A percentile compares a stretch with the other conserved stretches of the same genome.
Evolutionary conservation across 1,284 basidiomycete genomes (phyloP).

Genomic region (Fistulina hepatica): DNA sequence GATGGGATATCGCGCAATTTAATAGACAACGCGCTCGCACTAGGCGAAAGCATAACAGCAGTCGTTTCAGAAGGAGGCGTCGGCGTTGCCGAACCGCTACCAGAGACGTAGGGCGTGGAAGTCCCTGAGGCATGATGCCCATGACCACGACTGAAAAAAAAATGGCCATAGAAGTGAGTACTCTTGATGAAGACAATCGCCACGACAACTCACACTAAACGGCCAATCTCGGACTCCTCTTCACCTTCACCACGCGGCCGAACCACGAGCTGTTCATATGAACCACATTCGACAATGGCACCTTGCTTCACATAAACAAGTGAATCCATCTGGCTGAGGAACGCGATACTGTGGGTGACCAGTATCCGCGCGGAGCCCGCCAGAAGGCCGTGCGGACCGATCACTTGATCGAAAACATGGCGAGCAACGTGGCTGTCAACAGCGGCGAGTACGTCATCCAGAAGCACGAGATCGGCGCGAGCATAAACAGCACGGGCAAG

Average conservation of each 20-base stretch:
- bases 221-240: constrained; percentile 60
- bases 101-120: constrained; percentile 41
- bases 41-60: constrained; percentile 11
- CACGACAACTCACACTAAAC: constrained; percentile 59
- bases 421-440: constrained; percentile 36
- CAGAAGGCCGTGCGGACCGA: constrained; percentile 82
- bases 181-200: background rate
- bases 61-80: constrained; percentile 29
- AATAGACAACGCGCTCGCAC: constrained; percentile 39
- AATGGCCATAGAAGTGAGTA: constrained; percentile 4
- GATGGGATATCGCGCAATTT: too few species aligned
- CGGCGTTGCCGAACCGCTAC: constrained; percentile 16
- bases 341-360: constrained; percentile 86
- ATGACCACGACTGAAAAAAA: constrained; percentile 30
- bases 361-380: constrained; percentile 79
- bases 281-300: constrained; percentile 72
- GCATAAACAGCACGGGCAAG: constrained; percentile 22
- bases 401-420: constrained; percentile 57
- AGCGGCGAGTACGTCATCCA: constrained; percentile 50
- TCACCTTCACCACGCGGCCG: too few species aligned
- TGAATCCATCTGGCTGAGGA: constrained; percentile 72
- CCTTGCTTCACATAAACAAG: constrained; percentile 76
- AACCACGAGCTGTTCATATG: constrained; percentile 58
- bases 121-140: constrained; percentile 39
- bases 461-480: constrained; percentile 39